Evolutionary conservation across 2,329 filamentous ascomycete species (phyloP), one percentile per base, ranked within the genome.

Genomic region (Penicillium sp.): DNA sequence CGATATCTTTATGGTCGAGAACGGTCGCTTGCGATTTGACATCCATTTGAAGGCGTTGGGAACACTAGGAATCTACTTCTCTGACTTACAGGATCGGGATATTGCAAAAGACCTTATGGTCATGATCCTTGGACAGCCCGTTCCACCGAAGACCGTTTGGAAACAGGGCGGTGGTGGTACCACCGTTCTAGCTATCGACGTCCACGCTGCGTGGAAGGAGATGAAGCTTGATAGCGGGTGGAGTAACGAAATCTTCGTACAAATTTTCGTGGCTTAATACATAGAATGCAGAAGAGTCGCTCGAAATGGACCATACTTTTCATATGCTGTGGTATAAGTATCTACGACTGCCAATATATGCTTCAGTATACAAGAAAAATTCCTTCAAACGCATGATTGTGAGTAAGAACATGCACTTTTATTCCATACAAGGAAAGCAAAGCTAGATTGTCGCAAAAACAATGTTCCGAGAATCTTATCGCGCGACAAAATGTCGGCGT

Each of bases 21-120:
- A 83, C 51, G 84, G 85, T 10, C 66, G 84, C 15, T 73, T 94
- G 18, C 72, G 83, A 7, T 73, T 95, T 12, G 83, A 85, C 62
- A 83, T 87, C 1, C 82, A 80, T 13, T 68, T 96, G 39, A 96
- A 95, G 68, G 91, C 91, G 0, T 74, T 96, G 1, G 93, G 93
- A 0, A 79, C 65, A 1, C 47, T 79, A 13, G 90, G 89, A 0
- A 65, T 96, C 6, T 96, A 91, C 66, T 80, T 96, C 28, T 91
- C 88, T 0, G 78, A 80, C 28, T 78, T 96, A 2, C 79, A 82
- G 0, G 62, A 77, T 0, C 79, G 86, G 63, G 80, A 76, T 1
- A 78, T 91, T 24, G 74, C 81, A 21, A 76, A 83, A 2, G 80
- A 88, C 61, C 85, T 95, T 62, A 84, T 95, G 71, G 83, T 88